Percentiles rank a stretch among this genome's conserved stretches.
Conservation (phyloP, 192 early-diverging fungal genomes). For the Phlyctochytrium planicorne region DNA sequence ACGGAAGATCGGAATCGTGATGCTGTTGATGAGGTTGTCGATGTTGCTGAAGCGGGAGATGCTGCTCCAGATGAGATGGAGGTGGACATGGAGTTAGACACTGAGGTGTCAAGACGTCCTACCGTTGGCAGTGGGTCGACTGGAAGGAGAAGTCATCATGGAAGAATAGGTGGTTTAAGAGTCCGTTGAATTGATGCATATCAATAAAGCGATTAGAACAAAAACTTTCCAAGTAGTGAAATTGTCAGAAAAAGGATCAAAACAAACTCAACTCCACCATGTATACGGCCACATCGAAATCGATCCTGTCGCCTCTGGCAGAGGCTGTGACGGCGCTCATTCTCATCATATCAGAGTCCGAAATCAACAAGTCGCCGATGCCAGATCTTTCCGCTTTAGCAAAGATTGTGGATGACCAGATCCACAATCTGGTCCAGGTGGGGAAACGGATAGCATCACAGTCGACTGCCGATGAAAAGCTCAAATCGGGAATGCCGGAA, state of each 20-base stretch:
- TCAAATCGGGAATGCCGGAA: conserved; percentile 42
- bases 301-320: conserved; percentile 51
- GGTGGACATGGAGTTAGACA: not conserved
- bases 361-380: conserved; percentile 41
- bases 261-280: no score
- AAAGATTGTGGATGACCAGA: conserved; percentile 41
- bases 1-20: no score
- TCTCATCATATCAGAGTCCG: conserved; percentile 49
- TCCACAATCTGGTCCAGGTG: conserved; percentile 39
- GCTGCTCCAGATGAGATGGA: not conserved
- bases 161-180: not conserved
- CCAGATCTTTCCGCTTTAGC: conserved; percentile 46
- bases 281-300: conserved; percentile 34
- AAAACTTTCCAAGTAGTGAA: no score
- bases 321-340: conserved; percentile 52
- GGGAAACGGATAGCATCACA: conserved; percentile 35
- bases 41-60: not conserved
- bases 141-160: not conserved
- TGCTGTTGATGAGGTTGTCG: not conserved
- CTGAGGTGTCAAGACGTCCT: no score
- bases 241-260: no score
- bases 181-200: not conserved
- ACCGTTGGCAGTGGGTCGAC: not conserved
- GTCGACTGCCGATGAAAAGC: conserved; percentile 33
- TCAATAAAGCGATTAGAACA: no score